Conservation (phyloP, 2,329 filamentous ascomycete species). For the Monosporascus sp. region DNA sequence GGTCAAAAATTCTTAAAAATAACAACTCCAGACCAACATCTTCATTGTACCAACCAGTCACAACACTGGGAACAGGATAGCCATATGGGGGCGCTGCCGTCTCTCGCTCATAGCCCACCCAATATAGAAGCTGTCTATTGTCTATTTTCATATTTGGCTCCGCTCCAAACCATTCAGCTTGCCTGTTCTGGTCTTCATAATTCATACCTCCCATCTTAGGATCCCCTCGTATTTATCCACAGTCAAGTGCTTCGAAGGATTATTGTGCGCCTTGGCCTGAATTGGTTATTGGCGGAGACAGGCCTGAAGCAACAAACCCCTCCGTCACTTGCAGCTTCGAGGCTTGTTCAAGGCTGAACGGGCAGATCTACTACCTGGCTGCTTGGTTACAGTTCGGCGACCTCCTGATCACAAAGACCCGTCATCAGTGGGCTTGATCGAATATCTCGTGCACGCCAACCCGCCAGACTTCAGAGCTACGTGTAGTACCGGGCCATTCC, state of each 20-base stretch:
- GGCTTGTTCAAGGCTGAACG: not conserved
- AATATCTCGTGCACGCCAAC: not conserved
- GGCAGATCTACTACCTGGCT: not conserved
- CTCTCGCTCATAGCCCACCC: not conserved
- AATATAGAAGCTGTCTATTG: not conserved
- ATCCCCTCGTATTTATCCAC: not conserved
- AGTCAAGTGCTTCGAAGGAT: not conserved
- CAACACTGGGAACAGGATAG: not conserved
- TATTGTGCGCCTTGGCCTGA: not conserved
- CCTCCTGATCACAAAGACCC: not conserved
- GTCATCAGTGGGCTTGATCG: not conserved
- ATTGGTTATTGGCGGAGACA: constrained; percentile 2
- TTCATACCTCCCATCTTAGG: not conserved
- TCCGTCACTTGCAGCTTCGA: not conserved
- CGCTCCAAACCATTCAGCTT: not conserved
- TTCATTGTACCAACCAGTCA: not conserved
- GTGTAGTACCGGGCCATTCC: not conserved
- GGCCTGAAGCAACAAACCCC: constrained; percentile 1
- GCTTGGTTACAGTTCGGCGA: not conserved
- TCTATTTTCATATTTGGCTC: not conserved
- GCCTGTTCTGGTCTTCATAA: not conserved
- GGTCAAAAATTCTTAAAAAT: not conserved
- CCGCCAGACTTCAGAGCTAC: not conserved
- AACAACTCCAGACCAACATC: not conserved
- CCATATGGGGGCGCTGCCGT: not conserved